A percentile compares a stretch with the other conserved stretches of the same genome.
phyloP scores from a whole-genome alignment of 2,329 filamentous ascomycete genomes.

The Pyrenophora seminiperda region DNA sequence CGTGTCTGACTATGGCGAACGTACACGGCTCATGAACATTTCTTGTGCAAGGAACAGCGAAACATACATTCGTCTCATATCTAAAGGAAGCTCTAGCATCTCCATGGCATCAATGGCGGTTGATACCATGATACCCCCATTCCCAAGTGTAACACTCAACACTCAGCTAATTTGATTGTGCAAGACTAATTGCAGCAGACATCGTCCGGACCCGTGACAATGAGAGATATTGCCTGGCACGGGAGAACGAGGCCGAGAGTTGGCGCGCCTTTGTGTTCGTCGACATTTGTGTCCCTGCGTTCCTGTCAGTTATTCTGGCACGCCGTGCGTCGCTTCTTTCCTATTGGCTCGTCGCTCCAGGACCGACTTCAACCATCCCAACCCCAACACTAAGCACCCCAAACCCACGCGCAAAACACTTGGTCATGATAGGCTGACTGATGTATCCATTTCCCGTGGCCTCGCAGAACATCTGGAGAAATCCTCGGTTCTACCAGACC shows the following conservation, averaged over 20 bases:
- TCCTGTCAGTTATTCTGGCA: slow-evolving; percentile 38
- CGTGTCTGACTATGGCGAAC: not conserved
- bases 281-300: slow-evolving; percentile 5
- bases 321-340: slow-evolving; percentile 24
- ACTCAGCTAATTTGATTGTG: not conserved
- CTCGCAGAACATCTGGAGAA: slow-evolving; percentile 29
- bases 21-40: not conserved
- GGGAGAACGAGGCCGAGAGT: slow-evolving; percentile 7
- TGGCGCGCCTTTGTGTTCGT: slow-evolving; percentile 9
- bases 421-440: slow-evolving; percentile 38
- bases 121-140: no score
- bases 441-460: slow-evolving; percentile 12
- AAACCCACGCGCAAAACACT: slow-evolving; percentile 39
- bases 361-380: slow-evolving; percentile 28
- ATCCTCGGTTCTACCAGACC: slow-evolving; percentile 35
- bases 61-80: no score
- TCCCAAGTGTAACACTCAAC: slow-evolving; percentile 1
- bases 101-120: not conserved
- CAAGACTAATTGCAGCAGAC: slow-evolving; percentile 18
- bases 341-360: slow-evolving; percentile 36
- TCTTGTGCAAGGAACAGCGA: no score
- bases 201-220: slow-evolving; percentile 16
- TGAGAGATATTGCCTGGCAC: slow-evolving; percentile 1
- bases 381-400: slow-evolving; percentile 44
- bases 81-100: not conserved